Percentiles rank a stretch among this genome's conserved stretches.
phyloP scores from a whole-genome alignment of 257 asterid species.

The Solanum clarkiae region DNA sequence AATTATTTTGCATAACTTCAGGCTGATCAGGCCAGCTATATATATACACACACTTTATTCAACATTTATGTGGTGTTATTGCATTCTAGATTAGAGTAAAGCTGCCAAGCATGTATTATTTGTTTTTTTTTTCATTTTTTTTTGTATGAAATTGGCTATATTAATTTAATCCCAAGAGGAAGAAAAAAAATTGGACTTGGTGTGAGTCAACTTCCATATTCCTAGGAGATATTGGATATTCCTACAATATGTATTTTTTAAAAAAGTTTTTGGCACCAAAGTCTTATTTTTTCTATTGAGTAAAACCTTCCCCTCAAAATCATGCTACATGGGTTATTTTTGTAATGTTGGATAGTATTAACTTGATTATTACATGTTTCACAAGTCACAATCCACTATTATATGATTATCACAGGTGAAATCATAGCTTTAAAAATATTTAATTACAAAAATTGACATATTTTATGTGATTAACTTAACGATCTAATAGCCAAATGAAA shows the following conservation, averaged over 20 bases:
- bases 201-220: neutral
- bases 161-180: neutral
- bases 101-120: neutral
- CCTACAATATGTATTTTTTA: neutral
- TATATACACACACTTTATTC: neutral
- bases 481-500: too few relatives aligned
- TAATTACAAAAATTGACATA: too few relatives aligned
- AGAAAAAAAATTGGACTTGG: neutral
- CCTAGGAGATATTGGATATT: neutral
- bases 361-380: neutral
- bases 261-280: neutral
- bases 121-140: neutral
- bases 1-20: too few relatives aligned
- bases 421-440: too few relatives aligned
- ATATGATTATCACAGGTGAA: neutral
- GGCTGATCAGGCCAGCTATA: too few relatives aligned
- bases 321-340: neutral
- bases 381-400: neutral
- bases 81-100: neutral
- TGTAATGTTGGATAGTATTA: neutral
- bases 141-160: neutral
- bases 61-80: neutral
- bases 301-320: neutral
- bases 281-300: neutral
- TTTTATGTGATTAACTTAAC: neutral